phyloP scores from a whole-genome alignment of 2,329 filamentous ascomycete genomes.

The Pyrenochaeta sp. region DNA sequence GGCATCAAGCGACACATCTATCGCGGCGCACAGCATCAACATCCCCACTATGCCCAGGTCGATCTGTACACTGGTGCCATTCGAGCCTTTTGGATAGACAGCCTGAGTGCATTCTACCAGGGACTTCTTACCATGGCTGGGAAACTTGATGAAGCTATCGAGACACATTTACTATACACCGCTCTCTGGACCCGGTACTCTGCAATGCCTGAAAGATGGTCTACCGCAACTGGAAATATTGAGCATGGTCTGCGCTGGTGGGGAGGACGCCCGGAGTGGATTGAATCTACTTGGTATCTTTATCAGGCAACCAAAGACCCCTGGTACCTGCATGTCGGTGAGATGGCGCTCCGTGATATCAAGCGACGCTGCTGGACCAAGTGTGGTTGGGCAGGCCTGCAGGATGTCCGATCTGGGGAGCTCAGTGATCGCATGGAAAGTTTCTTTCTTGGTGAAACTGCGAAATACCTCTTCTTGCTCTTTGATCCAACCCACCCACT shows the following conservation, averaged over 20 bases:
- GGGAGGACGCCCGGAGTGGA: conserved; percentile 93
- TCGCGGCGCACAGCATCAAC: conserved; percentile 74
- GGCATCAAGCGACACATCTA: conserved; percentile 93
- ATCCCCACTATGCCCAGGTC: conserved; percentile 92
- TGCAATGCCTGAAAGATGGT: conserved; percentile 95
- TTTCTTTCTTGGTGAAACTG: conserved; percentile 95
- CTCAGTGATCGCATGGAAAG: conserved; percentile 97
- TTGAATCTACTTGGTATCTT: conserved; percentile 96
- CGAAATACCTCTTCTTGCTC: conserved; percentile 92
- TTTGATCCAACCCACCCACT: conserved; percentile 87
- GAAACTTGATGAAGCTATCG: conserved; percentile 87
- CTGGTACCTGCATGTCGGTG: conserved; percentile 94
- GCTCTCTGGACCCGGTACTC: conserved; percentile 94
- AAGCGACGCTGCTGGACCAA: conserved; percentile 85
- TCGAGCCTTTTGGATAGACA: conserved; percentile 94
- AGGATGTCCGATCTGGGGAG: conserved; percentile 70
- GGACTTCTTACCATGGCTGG: conserved; percentile 86
- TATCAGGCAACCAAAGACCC: conserved; percentile 92
- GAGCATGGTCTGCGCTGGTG: conserved; percentile 93
- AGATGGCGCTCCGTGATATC: conserved; percentile 93
- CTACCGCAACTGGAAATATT: conserved; percentile 80
- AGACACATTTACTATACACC: conserved; percentile 88
- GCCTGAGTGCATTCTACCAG: conserved; percentile 92
- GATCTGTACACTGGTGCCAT: conserved; percentile 88
- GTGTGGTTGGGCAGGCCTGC: conserved; percentile 91